phyloP scores from a whole-genome alignment of 1,284 basidiomycete genomes.

The Bjerkandera adusta region DNA sequence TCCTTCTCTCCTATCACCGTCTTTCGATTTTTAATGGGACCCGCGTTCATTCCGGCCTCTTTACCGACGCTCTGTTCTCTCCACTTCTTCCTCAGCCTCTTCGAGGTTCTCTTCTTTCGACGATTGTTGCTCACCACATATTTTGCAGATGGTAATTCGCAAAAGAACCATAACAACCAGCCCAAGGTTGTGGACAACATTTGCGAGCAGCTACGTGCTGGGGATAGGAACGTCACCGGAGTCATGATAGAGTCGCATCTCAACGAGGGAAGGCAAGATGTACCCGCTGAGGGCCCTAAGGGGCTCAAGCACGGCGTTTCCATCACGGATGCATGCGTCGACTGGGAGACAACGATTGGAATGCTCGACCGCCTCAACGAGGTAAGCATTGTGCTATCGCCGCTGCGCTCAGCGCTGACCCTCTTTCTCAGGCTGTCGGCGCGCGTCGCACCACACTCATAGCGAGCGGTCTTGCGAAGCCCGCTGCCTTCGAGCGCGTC shows the following conservation, averaged over 20 bases:
- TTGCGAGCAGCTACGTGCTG: constrained; percentile 75
- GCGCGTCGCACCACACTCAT: constrained; percentile 35
- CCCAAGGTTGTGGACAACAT: constrained; percentile 78
- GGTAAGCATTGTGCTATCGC: constrained; percentile 31
- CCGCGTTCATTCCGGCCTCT: no score
- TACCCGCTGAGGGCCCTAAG: constrained; percentile 58
- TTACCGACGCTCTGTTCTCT: no score
- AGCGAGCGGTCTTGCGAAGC: constrained; percentile 31
- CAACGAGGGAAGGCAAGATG: constrained; percentile 84
- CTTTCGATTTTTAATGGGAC: no score
- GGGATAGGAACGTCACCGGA: constrained; percentile 83
- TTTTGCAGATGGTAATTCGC: constrained; percentile 79
- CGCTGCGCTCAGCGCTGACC: neutral
- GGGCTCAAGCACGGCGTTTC: constrained; percentile 82
- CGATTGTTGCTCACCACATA: neutral
- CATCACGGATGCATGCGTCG: constrained; percentile 93
- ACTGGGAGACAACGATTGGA: constrained; percentile 81
- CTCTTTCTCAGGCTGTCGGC: constrained; percentile 31
- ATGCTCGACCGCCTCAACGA: constrained; percentile 79
- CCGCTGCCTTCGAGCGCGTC: constrained; percentile 23
- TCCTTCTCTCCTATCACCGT: no score
- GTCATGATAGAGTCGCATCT: constrained; percentile 98
- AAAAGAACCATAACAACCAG: constrained; percentile 91
- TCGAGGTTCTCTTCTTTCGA: neutral
- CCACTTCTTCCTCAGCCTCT: no score